Conservation (phyloP, 371 early-diverging fungal genomes). For the Capillidium rhysosporum region DNA sequence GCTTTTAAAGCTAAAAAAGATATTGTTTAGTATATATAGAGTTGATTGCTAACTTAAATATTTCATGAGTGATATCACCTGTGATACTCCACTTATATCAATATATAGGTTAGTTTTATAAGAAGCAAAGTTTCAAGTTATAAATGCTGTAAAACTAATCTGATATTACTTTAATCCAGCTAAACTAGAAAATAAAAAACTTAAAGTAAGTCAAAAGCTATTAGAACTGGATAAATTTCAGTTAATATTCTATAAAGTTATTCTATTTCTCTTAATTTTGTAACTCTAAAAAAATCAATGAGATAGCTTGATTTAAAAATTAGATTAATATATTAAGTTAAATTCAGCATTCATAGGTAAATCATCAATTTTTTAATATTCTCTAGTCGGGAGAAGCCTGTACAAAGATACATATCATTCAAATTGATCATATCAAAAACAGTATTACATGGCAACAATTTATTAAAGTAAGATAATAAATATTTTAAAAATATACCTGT, state of each 20-base stretch:
- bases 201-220: constrained; percentile 30
- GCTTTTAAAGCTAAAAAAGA: too few relatives aligned
- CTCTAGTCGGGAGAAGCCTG: constrained; percentile 73
- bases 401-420: constrained; percentile 69
- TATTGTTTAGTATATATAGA: not conserved
- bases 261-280: constrained; percentile 56
- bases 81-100: not conserved
- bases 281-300: constrained; percentile 30
- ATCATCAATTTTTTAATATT: constrained; percentile 61
- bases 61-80: not conserved
- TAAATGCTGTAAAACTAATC: not conserved
- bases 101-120: not conserved
- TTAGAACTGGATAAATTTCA: constrained; percentile 30
- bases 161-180: constrained; percentile 63
- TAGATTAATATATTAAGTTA: constrained; percentile 50
- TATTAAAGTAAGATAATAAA: not conserved
- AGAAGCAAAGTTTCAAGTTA: not conserved
- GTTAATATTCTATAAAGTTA: constrained; percentile 60
- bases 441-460: constrained; percentile 44
- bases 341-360: constrained; percentile 65
- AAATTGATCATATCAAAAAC: constrained; percentile 58
- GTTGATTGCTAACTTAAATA: not conserved
- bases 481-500: constrained; percentile 23
- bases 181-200: constrained; percentile 48
- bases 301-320: not conserved